phyloP scores from a whole-genome alignment of 2,329 filamentous ascomycete genomes.

The Fusarium vanettenii region DNA sequence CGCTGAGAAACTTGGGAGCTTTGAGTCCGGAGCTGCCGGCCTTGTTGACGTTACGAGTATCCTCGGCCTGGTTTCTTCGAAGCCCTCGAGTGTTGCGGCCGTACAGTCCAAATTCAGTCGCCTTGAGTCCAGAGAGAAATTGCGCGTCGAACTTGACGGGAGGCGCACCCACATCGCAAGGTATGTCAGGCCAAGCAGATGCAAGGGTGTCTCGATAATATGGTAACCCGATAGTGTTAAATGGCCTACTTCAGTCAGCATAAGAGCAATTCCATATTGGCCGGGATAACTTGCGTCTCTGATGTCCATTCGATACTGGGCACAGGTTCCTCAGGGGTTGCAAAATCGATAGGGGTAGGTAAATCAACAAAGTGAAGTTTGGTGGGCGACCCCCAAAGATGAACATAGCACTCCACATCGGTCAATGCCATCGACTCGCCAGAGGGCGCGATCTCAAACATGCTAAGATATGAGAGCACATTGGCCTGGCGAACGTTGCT shows the following conservation, averaged over 20 bases:
- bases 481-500: constrained; percentile 88
- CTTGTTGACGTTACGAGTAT: constrained; percentile 74
- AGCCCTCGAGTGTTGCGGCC: constrained; percentile 80
- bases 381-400: constrained; percentile 87
- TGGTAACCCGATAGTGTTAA: constrained; percentile 90
- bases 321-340: constrained; percentile 70
- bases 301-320: constrained; percentile 74
- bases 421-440: constrained; percentile 86
- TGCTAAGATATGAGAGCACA: constrained; percentile 77
- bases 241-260: constrained; percentile 63
- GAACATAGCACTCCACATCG: constrained; percentile 81
- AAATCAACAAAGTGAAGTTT: constrained; percentile 91
- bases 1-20: constrained; percentile 93
- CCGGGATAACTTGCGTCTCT: constrained; percentile 68
- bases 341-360: constrained; percentile 80
- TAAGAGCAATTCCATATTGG: background rate
- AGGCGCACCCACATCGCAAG: constrained; percentile 88
- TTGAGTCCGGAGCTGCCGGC: constrained; percentile 70
- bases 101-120: constrained; percentile 80
- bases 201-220: constrained; percentile 90
- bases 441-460: constrained; percentile 88
- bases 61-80: constrained; percentile 85
- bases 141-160: constrained; percentile 79
- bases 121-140: constrained; percentile 75
- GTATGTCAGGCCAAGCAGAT: constrained; percentile 89